These are phyloP conservation scores for Jamesozyma hellenica DNA, from an alignment of 805 yeast species.

Conservation along the genomic window DNA sequence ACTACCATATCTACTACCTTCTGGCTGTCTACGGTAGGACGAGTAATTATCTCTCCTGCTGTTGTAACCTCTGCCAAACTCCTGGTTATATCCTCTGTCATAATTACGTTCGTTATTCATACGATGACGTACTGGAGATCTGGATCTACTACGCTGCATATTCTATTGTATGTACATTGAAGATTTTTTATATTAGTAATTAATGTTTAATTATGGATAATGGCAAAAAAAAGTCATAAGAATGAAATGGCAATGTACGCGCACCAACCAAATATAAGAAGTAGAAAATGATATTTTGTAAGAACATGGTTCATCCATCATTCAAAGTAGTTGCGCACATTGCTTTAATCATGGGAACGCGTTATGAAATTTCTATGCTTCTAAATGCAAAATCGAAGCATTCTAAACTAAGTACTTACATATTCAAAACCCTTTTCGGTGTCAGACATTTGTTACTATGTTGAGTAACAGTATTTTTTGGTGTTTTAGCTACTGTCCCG, in stretches of 20 bases:
- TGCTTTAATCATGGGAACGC: too few species aligned
- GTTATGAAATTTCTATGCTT: too few species aligned
- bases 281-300: too few species aligned
- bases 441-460: constrained; percentile 3
- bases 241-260: too few species aligned
- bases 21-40: not conserved
- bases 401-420: constrained; percentile 1
- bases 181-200: not conserved
- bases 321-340: too few species aligned
- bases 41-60: not conserved
- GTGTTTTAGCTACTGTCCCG: too few species aligned
- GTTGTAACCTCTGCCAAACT: not conserved
- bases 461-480: too few species aligned
- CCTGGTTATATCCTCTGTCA: constrained; percentile 11
- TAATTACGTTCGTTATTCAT: constrained; percentile 13
- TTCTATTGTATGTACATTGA: not conserved
- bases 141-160: constrained; percentile 14
- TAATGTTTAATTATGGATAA: not conserved
- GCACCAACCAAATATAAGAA: too few species aligned
- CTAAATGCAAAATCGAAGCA: too few species aligned
- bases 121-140: constrained; percentile 16
- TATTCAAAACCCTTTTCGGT: constrained; percentile 4
- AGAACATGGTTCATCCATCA: too few species aligned
- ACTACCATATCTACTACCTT: constrained; percentile 6
- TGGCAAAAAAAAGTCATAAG: too few species aligned